phyloP scores from a whole-genome alignment of 2,329 filamentous ascomycete genomes.

The Colletotrichum plurivorum region DNA sequence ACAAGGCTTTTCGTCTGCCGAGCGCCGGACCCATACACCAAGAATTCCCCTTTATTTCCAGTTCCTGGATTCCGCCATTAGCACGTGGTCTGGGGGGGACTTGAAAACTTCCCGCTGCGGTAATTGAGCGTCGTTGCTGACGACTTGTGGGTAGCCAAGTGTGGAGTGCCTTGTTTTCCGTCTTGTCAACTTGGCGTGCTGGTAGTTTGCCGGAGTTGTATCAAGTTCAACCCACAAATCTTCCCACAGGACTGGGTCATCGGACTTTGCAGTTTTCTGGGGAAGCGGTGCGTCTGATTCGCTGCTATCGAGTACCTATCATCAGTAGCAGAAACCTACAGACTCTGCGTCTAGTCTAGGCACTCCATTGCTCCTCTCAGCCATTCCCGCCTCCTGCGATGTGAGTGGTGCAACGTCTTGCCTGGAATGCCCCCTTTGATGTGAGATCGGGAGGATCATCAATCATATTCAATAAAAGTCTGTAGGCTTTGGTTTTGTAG shows the following conservation, averaged over 20 bases:
- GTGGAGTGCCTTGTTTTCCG: not conserved
- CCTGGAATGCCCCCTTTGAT: too few species aligned
- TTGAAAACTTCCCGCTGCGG: not conserved
- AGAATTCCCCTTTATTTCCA: not conserved
- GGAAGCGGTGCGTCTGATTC: too few species aligned
- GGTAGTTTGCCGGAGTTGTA: not conserved
- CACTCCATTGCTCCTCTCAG: too few species aligned
- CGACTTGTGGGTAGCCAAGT: slow-evolving; percentile 2
- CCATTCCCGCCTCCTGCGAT: too few species aligned
- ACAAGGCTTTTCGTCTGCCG: not conserved
- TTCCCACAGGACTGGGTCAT: not conserved
- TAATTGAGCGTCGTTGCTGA: not conserved
- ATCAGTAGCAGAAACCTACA: too few species aligned
- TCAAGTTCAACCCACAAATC: not conserved
- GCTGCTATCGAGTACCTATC: too few species aligned
- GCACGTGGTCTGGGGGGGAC: not conserved
- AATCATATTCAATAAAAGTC: too few species aligned
- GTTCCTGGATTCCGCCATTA: slow-evolving; percentile 13
- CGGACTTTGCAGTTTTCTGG: not conserved
- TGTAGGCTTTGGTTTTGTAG: too few species aligned
- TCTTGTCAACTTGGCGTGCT: slow-evolving; percentile 9
- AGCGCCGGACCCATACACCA: slow-evolving; percentile 3
- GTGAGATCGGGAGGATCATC: too few species aligned
- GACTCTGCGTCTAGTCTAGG: too few species aligned
- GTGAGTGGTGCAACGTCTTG: too few species aligned